phyloP scores from a whole-genome alignment of 1,284 basidiomycete genomes.

The Cerioporus squamosus region DNA sequence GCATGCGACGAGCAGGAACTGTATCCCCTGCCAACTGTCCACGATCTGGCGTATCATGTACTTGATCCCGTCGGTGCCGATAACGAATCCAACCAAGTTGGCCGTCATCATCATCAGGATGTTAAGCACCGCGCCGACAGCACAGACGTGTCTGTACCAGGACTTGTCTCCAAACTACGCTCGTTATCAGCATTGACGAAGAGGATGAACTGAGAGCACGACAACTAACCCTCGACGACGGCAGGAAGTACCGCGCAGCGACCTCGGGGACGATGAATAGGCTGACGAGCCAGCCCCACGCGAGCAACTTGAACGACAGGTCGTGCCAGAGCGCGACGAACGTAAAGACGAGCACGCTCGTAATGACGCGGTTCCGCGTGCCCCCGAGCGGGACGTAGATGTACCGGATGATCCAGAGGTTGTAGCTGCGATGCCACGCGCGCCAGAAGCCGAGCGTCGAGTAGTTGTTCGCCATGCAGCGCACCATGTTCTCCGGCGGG shows the following conservation, averaged over 20 bases:
- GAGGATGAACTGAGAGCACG: neutral
- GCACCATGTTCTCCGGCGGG: slow-evolving; percentile 97
- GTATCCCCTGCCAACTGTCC: slow-evolving; percentile 70
- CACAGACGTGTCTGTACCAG: slow-evolving; percentile 92
- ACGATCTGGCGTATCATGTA: slow-evolving; percentile 74
- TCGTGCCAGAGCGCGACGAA: slow-evolving; percentile 99
- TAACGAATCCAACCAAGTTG: slow-evolving; percentile 95
- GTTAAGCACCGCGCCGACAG: slow-evolving; percentile 85
- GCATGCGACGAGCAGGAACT: slow-evolving; percentile 68
- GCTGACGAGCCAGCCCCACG: slow-evolving; percentile 97
- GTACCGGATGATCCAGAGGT: slow-evolving; percentile 96
- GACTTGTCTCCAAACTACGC: slow-evolving; percentile 62
- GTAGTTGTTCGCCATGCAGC: slow-evolving; percentile 99
- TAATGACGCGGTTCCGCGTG: slow-evolving; percentile 62
- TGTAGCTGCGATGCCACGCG: slow-evolving; percentile 96
- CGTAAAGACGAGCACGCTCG: slow-evolving; percentile 87
- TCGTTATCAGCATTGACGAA: neutral
- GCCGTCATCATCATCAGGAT: slow-evolving; percentile 91
- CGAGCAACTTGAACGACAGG: slow-evolving; percentile 83
- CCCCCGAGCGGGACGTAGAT: slow-evolving; percentile 96
- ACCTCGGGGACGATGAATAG: slow-evolving; percentile 93
- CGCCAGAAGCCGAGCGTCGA: slow-evolving; percentile 95
- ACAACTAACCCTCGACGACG: slow-evolving; percentile 63
- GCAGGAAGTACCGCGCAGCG: slow-evolving; percentile 61
- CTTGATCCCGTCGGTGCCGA: slow-evolving; percentile 84